A percentile compares a stretch with the other conserved stretches of the same genome.
phyloP scores from a whole-genome alignment of 2,329 filamentous ascomycete species.

The Aschersonia sp. region DNA sequence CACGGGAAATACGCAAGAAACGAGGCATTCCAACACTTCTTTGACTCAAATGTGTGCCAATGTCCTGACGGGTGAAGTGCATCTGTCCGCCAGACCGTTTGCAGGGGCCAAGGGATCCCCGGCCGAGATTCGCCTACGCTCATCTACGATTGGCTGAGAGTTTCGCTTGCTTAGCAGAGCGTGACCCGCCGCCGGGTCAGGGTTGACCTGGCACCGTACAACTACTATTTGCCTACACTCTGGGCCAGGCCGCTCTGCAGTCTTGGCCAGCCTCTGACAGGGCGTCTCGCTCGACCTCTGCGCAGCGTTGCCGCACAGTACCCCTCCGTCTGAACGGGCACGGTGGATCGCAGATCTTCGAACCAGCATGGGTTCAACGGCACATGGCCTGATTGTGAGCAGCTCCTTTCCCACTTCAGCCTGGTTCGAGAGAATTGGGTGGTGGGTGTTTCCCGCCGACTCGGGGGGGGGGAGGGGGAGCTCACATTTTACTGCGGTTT shows the following conservation, averaged over 20 bases:
- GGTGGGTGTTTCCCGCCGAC: not conserved
- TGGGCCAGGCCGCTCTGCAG: not conserved
- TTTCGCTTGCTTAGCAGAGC: too few species aligned
- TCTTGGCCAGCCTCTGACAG: not conserved
- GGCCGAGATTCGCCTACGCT: constrained; percentile 2
- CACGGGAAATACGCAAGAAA: too few species aligned
- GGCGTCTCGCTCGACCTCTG: not conserved
- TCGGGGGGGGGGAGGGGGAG: too few species aligned
- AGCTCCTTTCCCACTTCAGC: not conserved
- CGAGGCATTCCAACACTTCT: too few species aligned
- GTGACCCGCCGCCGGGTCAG: not conserved
- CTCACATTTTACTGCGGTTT: too few species aligned
- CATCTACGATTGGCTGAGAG: not conserved
- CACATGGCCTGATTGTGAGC: not conserved
- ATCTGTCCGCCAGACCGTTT: too few species aligned
- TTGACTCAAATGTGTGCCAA: too few species aligned
- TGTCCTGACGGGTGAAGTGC: too few species aligned
- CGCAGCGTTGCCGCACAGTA: not conserved
- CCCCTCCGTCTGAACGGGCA: not conserved
- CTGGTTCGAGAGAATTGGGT: not conserved
- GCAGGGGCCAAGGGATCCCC: not conserved
- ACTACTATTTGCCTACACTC: not conserved
- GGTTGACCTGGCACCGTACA: not conserved
- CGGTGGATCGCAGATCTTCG: constrained; percentile 1
- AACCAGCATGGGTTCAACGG: not conserved